phyloP scores from a whole-genome alignment of 1,284 basidiomycete species.

The Tilletia setariae region DNA sequence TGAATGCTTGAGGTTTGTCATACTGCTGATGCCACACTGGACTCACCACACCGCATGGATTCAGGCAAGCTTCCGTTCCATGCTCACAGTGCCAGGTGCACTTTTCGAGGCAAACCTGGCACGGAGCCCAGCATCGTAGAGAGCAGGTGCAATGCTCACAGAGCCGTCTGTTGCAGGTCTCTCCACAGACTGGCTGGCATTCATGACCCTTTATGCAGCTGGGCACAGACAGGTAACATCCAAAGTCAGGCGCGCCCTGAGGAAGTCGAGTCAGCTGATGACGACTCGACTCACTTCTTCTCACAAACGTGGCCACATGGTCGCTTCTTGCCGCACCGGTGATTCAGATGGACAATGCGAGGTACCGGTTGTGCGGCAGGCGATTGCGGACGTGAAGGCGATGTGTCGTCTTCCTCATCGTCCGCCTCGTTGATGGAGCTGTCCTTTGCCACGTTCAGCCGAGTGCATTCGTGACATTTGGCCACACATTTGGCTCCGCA shows the following conservation, averaged over 20 bases:
- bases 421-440: neutral
- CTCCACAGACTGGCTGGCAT: neutral
- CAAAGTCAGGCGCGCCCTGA: neutral
- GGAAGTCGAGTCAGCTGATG: neutral
- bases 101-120: slow-evolving; percentile 64
- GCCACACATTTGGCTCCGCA: slow-evolving; percentile 62
- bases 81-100: slow-evolving; percentile 63
- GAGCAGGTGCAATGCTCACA: slow-evolving; percentile 36
- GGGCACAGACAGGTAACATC: neutral
- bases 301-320: slow-evolving; percentile 64
- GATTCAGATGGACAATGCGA: neutral
- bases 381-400: neutral
- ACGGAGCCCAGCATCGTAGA: slow-evolving; percentile 60
- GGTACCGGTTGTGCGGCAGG: neutral
- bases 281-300: slow-evolving; percentile 58
- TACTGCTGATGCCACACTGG: too few relatives aligned
- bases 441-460: neutral
- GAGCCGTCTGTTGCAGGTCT: neutral
- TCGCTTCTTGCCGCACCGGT: neutral
- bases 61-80: slow-evolving; percentile 63
- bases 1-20: neutral
- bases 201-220: neutral
- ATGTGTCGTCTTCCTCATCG: neutral
- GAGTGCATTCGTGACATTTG: slow-evolving; percentile 58
- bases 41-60: slow-evolving; percentile 70